These are phyloP conservation scores for Neopestalotiopsis sp. DNA, from an alignment of 2,329 filamentous ascomycete genomes.

Conservation along the genomic window DNA sequence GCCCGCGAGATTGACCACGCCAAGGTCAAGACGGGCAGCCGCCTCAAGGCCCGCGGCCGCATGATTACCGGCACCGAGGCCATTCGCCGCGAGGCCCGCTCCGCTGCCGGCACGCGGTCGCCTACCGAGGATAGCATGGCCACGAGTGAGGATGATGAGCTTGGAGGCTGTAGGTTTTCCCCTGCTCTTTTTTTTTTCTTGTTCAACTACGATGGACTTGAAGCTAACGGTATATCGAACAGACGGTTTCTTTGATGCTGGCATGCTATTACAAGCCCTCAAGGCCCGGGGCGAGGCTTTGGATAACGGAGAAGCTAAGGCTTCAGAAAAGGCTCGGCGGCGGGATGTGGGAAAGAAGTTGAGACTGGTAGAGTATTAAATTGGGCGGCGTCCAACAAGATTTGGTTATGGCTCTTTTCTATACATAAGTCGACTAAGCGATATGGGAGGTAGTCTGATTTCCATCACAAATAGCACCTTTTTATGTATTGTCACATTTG, in stretches of 20 bases:
- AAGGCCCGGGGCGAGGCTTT: conserved; percentile 69
- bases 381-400: too few species aligned
- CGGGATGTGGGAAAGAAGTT: conserved; percentile 79
- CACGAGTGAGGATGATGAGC: conserved; percentile 83
- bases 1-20: conserved; percentile 58
- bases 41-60: conserved; percentile 75
- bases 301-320: conserved; percentile 56
- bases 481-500: too few species aligned
- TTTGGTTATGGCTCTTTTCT: background rate
- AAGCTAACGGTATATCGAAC: conserved; percentile 26
- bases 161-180: conserved; percentile 84
- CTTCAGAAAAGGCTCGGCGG: conserved; percentile 64
- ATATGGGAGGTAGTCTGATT: background rate
- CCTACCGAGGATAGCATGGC: conserved; percentile 73
- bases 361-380: conserved; percentile 72
- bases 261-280: conserved; percentile 89
- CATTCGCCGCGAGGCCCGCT: conserved; percentile 42
- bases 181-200: background rate
- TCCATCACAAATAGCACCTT: background rate
- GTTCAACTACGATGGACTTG: conserved; percentile 13
- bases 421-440: background rate
- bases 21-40: conserved; percentile 43
- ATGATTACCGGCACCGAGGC: conserved; percentile 67
- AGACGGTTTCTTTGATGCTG: conserved; percentile 98
- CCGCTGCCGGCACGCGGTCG: conserved; percentile 58